Evolutionary conservation across 2,329 filamentous ascomycete genomes (phyloP), one percentile per base, ranked within the genome.

Genomic region (Cladophialophora psammophila): DNA sequence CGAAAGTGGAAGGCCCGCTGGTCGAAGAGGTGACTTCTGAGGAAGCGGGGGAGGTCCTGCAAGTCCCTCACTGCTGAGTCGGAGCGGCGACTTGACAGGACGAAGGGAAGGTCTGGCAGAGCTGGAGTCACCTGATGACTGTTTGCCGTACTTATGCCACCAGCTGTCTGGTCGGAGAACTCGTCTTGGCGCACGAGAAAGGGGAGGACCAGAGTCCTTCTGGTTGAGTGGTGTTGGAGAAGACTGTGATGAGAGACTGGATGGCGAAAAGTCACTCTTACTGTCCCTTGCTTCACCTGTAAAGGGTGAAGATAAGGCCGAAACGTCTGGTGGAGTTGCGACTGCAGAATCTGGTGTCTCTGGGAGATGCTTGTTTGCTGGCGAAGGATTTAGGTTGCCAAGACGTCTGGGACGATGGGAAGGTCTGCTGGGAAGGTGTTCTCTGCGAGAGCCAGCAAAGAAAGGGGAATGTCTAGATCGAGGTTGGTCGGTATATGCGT

Each of bases 121-220:
- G 6, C 31, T 50, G 18, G 52, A 15, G 6, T 20, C 36, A 36
- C 35, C 32, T 36, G 36, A 35, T 34, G 54, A 42, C 5, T 45
- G 52, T n/a, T 20, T 36, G 26, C 20, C 13, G 31, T 63, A n/a
- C 10, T 60, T 64, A 32, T 68, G 65, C 68, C 68, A 66, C 50
- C 55, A 67, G 32, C 66, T 64, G 50, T 65, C 66, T 26, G 66
- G 52, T 26, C 61, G 48, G 32, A 63, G 38, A 15, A 63, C 62
- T 36, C 62, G 53, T 45, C 40, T 31, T 40, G 62, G 65, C 36
- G 62, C 50, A 34, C 54, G 52, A n/a, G 38, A 12, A 31, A 60
- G n/a, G 48, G 53, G 20, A 48, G 12, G 20, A 31, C 45, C 53
- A 15, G 60, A 15, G 32, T 52, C 48, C n/a, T 60, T 61, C n/a